phyloP scores from a whole-genome alignment of 176 grass and related monocot species.

The Chrysopogon serrulatus region DNA sequence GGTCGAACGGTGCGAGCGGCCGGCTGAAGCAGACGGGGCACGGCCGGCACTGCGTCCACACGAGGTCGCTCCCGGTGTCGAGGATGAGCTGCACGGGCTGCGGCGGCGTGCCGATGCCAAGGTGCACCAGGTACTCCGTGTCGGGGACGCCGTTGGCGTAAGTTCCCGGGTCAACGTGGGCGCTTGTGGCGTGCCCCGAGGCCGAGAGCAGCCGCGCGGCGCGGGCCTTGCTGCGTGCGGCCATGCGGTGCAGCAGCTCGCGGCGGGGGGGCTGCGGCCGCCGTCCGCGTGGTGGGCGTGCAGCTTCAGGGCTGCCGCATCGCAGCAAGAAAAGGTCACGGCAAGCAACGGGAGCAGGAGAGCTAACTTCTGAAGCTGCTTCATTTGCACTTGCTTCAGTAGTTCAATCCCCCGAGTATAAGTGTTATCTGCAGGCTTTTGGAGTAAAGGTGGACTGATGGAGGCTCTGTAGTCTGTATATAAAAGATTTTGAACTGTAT shows the following conservation, averaged over 20 bases:
- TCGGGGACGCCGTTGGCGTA: neutral
- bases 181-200: neutral
- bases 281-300: conserved; percentile 25
- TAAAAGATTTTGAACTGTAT: neutral
- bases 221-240: conserved; percentile 19
- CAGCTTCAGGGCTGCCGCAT: conserved; percentile 13
- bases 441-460: neutral
- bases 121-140: conserved; percentile 42
- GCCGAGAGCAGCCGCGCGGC: neutral
- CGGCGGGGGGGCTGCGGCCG: conserved; percentile 6
- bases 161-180: neutral
- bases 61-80: conserved; percentile 61
- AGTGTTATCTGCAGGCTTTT: neutral
- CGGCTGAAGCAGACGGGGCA: conserved; percentile 38
- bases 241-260: conserved; percentile 33
- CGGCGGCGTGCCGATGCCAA: conserved; percentile 46
- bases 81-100: conserved; percentile 39
- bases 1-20: neutral
- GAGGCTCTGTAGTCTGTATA: neutral
- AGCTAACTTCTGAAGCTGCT: conserved; percentile 1
- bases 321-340: conserved; percentile 9
- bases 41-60: conserved; percentile 39
- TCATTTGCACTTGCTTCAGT: conserved; percentile 17
- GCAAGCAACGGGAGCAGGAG: conserved; percentile 7
- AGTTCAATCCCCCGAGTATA: neutral